These are phyloP conservation scores for Aspergillus jensenii DNA, from an alignment of 2,329 filamentous ascomycete species.

Conservation along the genomic window DNA sequence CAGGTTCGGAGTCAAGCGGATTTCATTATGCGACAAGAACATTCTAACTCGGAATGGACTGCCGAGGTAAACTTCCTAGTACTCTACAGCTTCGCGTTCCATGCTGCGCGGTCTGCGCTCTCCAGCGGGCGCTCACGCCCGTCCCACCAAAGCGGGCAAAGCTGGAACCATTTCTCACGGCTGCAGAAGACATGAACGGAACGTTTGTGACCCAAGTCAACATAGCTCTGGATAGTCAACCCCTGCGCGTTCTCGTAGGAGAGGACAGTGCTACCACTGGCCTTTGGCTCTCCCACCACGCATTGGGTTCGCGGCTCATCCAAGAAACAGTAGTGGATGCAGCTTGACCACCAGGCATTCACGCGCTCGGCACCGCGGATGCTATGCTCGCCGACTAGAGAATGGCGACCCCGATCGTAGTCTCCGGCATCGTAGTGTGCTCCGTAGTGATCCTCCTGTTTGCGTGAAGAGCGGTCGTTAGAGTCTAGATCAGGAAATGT, in stretches of 20 bases:
- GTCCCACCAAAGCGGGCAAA: slow-evolving; percentile 52
- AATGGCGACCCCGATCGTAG: slow-evolving; percentile 61
- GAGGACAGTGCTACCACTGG: slow-evolving; percentile 67
- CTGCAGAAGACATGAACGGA: slow-evolving; percentile 66
- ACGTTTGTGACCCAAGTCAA: slow-evolving; percentile 71
- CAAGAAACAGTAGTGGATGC: slow-evolving; percentile 61
- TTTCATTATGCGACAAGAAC: not conserved
- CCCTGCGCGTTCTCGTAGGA: slow-evolving; percentile 75
- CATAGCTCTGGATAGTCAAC: slow-evolving; percentile 69
- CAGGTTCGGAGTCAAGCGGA: not conserved
- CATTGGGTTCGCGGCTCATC: slow-evolving; percentile 57
- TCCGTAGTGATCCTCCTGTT: slow-evolving; percentile 60
- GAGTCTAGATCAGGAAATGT: not conserved
- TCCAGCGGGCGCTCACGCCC: slow-evolving; percentile 46
- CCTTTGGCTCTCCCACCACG: slow-evolving; percentile 66
- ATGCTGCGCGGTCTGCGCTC: slow-evolving; percentile 46
- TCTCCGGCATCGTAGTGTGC: slow-evolving; percentile 57
- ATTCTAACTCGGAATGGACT: not conserved
- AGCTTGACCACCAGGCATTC: slow-evolving; percentile 58
- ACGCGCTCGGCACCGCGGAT: slow-evolving; percentile 58
- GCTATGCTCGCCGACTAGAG: slow-evolving; percentile 56
- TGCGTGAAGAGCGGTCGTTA: not conserved
- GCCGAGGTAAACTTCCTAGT: not conserved
- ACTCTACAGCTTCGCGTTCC: slow-evolving; percentile 48
- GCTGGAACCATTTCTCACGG: slow-evolving; percentile 68